Base-by-base conservation (phyloP, 352 stramenopile genomes). In the Globisporangium carolinianum region DNA sequence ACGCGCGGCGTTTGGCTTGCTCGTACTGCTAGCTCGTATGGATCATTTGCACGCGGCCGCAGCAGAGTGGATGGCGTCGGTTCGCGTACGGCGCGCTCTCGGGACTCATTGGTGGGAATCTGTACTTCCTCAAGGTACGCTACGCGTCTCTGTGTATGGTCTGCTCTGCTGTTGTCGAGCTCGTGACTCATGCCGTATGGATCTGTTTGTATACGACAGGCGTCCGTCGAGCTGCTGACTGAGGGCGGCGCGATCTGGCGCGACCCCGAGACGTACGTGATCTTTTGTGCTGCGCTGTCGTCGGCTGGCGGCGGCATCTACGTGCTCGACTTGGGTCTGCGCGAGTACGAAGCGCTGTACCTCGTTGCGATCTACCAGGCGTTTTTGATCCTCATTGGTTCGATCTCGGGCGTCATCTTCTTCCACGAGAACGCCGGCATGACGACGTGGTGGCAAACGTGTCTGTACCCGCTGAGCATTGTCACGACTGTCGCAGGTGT, bases 281-380 rank as follows among this genome's bases (percentile, higher is more conserved):
- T 94, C 70, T 72, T 94, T 38, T 61, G 60, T 0, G 62, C 68
- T 6, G 81, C 84, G 41, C 68, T 94, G 37, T 83, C 75, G 3
- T 74, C 78, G 15, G 82, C 84, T 36, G 83, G 82, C 3, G 76
- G 83, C 6, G 84, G 84, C 32, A 93, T 94, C 51, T 94, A 89
- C 65, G 70, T 94, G 1, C 60, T 94, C 6, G 74, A 94, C 59
- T 67, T 76, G 6, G 83, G 83, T 4, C 58, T 94, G 47, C 79
- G 79, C 36, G 82, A 94, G 65, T 94, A 94, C 60, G 84, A 94
- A n/a, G 84, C 84, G 14, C 71, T 94, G 39, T 91, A 92, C 62
- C 67, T 94, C 51, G 84, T 94, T 11, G 80, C 84, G 5, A 91
- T 92, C 53, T 94, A 94, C 61, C 72, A 94, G 42, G 79, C 80